Conservation (phyloP, 2,329 filamentous ascomycete genomes). For the Aspergillus costaricaensis region DNA sequence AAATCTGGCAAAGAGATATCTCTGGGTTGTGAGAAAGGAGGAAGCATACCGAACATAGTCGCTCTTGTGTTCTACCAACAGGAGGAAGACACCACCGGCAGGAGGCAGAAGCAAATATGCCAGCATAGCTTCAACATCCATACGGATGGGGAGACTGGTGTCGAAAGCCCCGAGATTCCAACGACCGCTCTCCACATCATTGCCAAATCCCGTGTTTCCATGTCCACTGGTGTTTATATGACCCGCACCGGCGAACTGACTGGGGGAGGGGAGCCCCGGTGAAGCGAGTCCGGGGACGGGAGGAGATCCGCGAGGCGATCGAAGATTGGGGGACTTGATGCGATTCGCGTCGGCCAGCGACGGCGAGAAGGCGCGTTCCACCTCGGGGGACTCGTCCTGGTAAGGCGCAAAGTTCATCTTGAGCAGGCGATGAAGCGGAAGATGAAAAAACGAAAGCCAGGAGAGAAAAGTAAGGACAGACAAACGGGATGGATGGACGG, state of each 20-base stretch:
- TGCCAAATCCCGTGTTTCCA: constrained; percentile 43
- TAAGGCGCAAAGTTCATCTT: constrained; percentile 95
- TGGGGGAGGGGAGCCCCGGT: constrained; percentile 42
- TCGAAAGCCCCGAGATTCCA: constrained; percentile 78
- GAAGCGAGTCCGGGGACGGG: constrained; percentile 48
- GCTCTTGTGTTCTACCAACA: constrained; percentile 89
- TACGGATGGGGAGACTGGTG: constrained; percentile 79
- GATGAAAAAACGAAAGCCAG: constrained; percentile 5
- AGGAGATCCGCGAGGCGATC: constrained; percentile 54
- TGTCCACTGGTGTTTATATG: constrained; percentile 31
- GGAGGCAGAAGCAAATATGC: constrained; percentile 87
- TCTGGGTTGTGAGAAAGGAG: not conserved
- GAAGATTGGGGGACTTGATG: constrained; percentile 56
- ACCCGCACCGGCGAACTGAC: constrained; percentile 40
- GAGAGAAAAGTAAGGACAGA: not conserved
- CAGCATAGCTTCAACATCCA: constrained; percentile 87
- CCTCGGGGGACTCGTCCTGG: constrained; percentile 87
- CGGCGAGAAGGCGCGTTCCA: constrained; percentile 77
- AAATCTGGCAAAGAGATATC: not conserved
- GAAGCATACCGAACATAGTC: constrained; percentile 81
- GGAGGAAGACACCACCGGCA: constrained; percentile 76
- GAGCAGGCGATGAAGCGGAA: constrained; percentile 10
- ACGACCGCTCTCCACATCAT: constrained; percentile 53
- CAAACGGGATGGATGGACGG: not conserved
- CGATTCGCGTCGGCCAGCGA: constrained; percentile 51